Evolutionary conservation across 1,139 yeast genomes (phyloP).

Genomic region (Kazachstania sp.): DNA sequence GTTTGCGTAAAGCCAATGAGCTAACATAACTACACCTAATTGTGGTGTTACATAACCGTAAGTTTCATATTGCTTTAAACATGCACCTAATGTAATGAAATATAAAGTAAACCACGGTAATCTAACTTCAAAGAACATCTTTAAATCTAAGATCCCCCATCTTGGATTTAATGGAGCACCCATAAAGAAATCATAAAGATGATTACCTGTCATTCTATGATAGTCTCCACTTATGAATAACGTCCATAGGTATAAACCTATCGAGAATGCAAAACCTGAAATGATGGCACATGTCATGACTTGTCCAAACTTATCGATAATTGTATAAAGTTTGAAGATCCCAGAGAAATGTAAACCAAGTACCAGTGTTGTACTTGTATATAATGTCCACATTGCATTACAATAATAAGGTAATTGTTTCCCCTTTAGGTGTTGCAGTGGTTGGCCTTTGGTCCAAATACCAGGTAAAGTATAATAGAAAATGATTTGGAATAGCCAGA

Average conservation of each 20-base stretch:
- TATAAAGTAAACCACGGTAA: constrained; percentile 91
- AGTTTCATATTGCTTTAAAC: constrained; percentile 66
- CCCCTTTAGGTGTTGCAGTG: constrained; percentile 69
- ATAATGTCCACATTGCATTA: constrained; percentile 81
- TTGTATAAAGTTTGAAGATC: constrained; percentile 59
- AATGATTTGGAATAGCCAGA: constrained; percentile 59
- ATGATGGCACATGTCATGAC: constrained; percentile 87
- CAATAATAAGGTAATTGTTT: constrained; percentile 85
- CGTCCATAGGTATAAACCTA: constrained; percentile 55
- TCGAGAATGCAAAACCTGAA: constrained; percentile 60
- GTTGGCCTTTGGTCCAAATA: constrained; percentile 90
- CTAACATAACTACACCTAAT: constrained; percentile 62
- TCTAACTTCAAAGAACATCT: constrained; percentile 96
- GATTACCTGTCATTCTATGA: constrained; percentile 87
- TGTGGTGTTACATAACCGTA: constrained; percentile 79
- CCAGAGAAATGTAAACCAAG: constrained; percentile 64
- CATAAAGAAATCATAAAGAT: constrained; percentile 85
- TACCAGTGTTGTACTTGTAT: constrained; percentile 53
- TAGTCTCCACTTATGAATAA: constrained; percentile 59
- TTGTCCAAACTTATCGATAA: constrained; percentile 78
- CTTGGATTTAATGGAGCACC: constrained; percentile 97
- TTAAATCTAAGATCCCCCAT: constrained; percentile 81
- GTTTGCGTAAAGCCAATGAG: constrained; percentile 91
- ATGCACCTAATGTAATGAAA: constrained; percentile 67
- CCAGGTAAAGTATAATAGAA: constrained; percentile 91